Evolutionary conservation across 352 stramenopile species (phyloP).

Genomic region (Lagenidium sp.): DNA sequence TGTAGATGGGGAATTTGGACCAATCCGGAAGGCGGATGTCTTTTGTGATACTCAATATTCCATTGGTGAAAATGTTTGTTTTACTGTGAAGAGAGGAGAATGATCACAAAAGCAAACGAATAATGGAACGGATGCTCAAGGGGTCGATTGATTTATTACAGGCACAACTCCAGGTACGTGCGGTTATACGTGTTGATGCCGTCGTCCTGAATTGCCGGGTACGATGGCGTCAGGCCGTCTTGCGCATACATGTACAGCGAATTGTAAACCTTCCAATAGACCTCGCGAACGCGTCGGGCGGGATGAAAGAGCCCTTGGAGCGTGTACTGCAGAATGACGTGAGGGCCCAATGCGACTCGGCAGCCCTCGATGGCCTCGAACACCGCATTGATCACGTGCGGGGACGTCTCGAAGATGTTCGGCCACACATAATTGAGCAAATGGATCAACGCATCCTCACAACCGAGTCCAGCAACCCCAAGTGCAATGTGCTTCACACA

Average conservation of each 20-base stretch:
- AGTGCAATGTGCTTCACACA: slow-evolving; percentile 98
- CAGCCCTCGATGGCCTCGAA: slow-evolving; percentile 98
- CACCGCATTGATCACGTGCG: slow-evolving; percentile 98
- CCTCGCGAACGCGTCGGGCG: slow-evolving; percentile 95
- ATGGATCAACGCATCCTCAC: slow-evolving; percentile 97
- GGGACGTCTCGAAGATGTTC: slow-evolving; percentile 99
- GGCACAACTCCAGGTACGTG: slow-evolving; percentile 90
- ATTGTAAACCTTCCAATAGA: slow-evolving; percentile 99
- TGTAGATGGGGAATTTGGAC: too few relatives aligned
- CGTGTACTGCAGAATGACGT: slow-evolving; percentile 96
- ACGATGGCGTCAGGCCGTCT: slow-evolving; percentile 96
- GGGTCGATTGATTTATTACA: slow-evolving; percentile 29
- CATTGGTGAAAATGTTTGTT: too few relatives aligned
- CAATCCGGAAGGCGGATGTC: too few relatives aligned
- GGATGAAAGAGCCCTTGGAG: slow-evolving; percentile 98
- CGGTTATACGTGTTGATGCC: slow-evolving; percentile 92
- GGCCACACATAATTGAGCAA: slow-evolving; percentile 99
- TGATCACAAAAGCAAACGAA: too few relatives aligned
- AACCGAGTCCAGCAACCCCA: slow-evolving; percentile 94
- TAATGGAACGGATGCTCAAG: too few relatives aligned
- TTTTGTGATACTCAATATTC: too few relatives aligned
- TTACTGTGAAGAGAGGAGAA: too few relatives aligned
- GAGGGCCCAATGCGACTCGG: slow-evolving; percentile 94
- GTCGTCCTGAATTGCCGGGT: slow-evolving; percentile 95
- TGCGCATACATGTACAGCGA: slow-evolving; percentile 99